These are phyloP conservation scores for Cladorrhinum sp. DNA, from an alignment of 2,329 filamentous ascomycete species.

Conservation along the genomic window DNA sequence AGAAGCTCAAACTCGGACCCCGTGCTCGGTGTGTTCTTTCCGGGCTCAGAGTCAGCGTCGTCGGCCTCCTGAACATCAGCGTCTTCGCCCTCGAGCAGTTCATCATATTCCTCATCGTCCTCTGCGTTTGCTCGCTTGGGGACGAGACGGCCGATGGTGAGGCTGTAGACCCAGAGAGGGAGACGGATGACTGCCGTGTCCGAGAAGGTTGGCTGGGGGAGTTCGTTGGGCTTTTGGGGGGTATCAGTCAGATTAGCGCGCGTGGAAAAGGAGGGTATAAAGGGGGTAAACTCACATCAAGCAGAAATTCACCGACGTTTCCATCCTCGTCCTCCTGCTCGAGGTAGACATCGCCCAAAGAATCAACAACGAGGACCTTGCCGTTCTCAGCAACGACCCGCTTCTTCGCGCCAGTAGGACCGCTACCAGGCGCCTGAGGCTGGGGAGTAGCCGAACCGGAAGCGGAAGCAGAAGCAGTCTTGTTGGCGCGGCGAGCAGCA, in stretches of 20 bases:
- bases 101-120: conserved; percentile 34
- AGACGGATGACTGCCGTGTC: conserved; percentile 82
- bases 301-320: conserved; percentile 74
- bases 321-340: conserved; percentile 90
- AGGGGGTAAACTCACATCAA: conserved; percentile 66
- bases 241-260: conserved; percentile 23
- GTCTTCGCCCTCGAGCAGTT: conserved; percentile 36
- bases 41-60: conserved; percentile 47
- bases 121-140: conserved; percentile 32
- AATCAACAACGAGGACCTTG: conserved; percentile 91
- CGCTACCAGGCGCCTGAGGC: conserved; percentile 46
- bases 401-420: conserved; percentile 75
- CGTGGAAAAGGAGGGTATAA: not conserved
- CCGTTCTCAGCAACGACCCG: conserved; percentile 91
- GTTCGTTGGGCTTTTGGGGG: conserved; percentile 66
- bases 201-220: conserved; percentile 69
- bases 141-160: conserved; percentile 51
- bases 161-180: conserved; percentile 68
- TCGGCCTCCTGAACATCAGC: conserved; percentile 32
- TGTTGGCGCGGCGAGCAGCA: conserved; percentile 35
- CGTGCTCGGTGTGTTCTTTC: conserved; percentile 52
- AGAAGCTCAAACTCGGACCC: conserved; percentile 64
- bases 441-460: conserved; percentile 54
- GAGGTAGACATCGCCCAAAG: conserved; percentile 87
- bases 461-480: conserved; percentile 30